Percentiles rank a stretch among this genome's conserved stretches.
These are phyloP conservation scores for Serpula lacrymans DNA, from an alignment of 768 basidiomycete genomes.

Conservation along the genomic window DNA sequence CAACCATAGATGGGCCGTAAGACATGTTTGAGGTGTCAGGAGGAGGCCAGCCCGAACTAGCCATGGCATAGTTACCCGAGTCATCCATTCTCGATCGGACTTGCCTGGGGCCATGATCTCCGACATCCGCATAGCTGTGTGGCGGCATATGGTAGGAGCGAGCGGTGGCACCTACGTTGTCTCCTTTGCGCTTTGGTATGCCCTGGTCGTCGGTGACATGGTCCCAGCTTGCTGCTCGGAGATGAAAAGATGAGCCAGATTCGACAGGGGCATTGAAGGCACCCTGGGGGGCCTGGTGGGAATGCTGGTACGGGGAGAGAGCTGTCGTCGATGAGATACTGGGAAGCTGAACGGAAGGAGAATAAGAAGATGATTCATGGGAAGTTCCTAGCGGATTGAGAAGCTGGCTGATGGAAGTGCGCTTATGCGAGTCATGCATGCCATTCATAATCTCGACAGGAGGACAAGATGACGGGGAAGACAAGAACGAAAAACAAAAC, in stretches of 20 bases:
- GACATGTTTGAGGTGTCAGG: constrained; percentile 29
- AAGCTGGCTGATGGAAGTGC: constrained; percentile 48
- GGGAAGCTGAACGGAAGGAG: constrained; percentile 27
- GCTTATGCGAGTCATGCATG: constrained; percentile 44
- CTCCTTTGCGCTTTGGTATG: constrained; percentile 32
- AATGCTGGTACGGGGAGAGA: constrained; percentile 26
- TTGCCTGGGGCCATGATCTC: constrained; percentile 26
- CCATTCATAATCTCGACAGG: constrained; percentile 33
- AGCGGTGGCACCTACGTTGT: constrained; percentile 27
- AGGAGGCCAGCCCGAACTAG: constrained; percentile 29
- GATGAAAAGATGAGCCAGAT: constrained; percentile 40
- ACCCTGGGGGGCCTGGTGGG: constrained; percentile 20
- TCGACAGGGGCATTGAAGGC: constrained; percentile 27
- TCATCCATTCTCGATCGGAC: constrained; percentile 29
- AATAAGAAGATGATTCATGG: constrained; percentile 30
- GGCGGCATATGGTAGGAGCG: constrained; percentile 32
- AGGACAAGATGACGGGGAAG: constrained; percentile 10
- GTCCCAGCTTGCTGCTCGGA: constrained; percentile 65
- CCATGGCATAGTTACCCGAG: constrained; percentile 24
- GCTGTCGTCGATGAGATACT: constrained; percentile 18
- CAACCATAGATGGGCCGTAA: constrained; percentile 43
- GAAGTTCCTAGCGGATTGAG: constrained; percentile 50
- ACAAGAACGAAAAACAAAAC: constrained; percentile 7
- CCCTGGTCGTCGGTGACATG: constrained; percentile 33
- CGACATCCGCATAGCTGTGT: constrained; percentile 33